These are phyloP conservation scores for Pyrenula massariospora DNA, from an alignment of 495 filamentous ascomycete species.

Conservation along the genomic window DNA sequence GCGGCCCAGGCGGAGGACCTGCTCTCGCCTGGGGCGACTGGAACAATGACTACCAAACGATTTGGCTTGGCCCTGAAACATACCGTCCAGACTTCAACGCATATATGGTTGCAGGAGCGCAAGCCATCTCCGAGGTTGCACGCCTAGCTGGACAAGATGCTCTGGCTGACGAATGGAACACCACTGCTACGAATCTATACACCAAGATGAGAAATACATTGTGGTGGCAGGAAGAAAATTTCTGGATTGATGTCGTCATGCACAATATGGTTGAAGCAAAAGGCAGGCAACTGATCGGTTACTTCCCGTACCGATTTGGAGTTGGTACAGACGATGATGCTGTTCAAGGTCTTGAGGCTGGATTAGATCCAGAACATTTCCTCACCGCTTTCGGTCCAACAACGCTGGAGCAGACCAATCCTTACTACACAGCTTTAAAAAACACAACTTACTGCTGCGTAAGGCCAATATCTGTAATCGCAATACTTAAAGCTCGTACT, in stretches of 20 bases:
- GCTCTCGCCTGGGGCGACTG: neutral
- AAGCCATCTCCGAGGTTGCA: slow-evolving; percentile 25
- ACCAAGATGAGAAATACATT: slow-evolving; percentile 21
- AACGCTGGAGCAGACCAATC: slow-evolving; percentile 27
- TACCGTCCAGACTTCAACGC: slow-evolving; percentile 31
- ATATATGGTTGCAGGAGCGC: slow-evolving; percentile 34
- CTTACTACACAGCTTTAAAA: slow-evolving; percentile 25
- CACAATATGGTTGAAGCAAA: slow-evolving; percentile 21
- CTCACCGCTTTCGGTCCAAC: slow-evolving; percentile 28
- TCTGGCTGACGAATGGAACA: slow-evolving; percentile 17
- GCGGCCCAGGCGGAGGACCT: slow-evolving; percentile 5
- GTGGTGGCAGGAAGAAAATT: slow-evolving; percentile 27
- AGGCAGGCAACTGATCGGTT: slow-evolving; percentile 29
- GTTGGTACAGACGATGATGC: slow-evolving; percentile 21
- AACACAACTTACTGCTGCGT: slow-evolving; percentile 28
- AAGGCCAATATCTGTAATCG: too few species aligned
- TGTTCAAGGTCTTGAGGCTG: slow-evolving; percentile 19
- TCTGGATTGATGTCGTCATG: slow-evolving; percentile 33
- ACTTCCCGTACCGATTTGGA: slow-evolving; percentile 28
- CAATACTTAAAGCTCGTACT: too few species aligned
- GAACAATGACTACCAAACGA: slow-evolving; percentile 16
- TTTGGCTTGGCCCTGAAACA: slow-evolving; percentile 26
- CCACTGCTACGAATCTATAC: slow-evolving; percentile 19
- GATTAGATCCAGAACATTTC: slow-evolving; percentile 24
- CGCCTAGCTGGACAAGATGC: slow-evolving; percentile 13